Percentiles rank a stretch among this genome's conserved stretches.
phyloP scores from a whole-genome alignment of 331 rosid species.

The Malus hybrid region DNA sequence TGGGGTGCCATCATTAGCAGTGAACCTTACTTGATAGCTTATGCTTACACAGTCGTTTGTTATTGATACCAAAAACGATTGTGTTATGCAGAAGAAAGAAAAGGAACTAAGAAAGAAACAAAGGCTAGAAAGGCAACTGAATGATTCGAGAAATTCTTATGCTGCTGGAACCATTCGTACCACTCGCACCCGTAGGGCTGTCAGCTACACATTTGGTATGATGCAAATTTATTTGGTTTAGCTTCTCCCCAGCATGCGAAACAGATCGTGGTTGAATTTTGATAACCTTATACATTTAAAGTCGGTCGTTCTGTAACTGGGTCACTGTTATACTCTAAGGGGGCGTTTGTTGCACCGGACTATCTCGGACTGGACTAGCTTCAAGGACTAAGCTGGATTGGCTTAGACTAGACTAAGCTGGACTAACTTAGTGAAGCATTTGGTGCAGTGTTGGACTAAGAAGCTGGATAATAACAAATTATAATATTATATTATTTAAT shows the following conservation, averaged over 20 bases:
- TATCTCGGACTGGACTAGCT: too few relatives aligned
- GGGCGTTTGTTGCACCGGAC: too few relatives aligned
- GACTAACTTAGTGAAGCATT: too few relatives aligned
- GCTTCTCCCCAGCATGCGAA: neutral
- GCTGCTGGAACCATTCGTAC: constrained; percentile 46
- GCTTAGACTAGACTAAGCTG: too few relatives aligned
- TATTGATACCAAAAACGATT: neutral
- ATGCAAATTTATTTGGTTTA: neutral
- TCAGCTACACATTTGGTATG: constrained; percentile 67
- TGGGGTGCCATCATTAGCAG: neutral
- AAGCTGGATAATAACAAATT: too few relatives aligned
- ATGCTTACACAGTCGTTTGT: constrained; percentile 11
- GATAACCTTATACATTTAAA: neutral
- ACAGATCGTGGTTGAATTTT: neutral
- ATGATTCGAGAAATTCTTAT: constrained; percentile 20
- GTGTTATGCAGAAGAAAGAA: constrained; percentile 50
- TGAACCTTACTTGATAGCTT: constrained; percentile 8
- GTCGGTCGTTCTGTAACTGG: neutral
- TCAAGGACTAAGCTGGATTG: too few relatives aligned
- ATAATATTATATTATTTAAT: too few relatives aligned
- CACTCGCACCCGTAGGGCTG: constrained; percentile 49
- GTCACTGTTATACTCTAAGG: neutral
- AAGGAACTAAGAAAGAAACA: constrained; percentile 41
- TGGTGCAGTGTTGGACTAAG: too few relatives aligned
- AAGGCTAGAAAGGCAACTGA: constrained; percentile 37